Conservation (phyloP, 2,329 filamentous ascomycete species). For the Allantophomopsis cytisporea region DNA sequence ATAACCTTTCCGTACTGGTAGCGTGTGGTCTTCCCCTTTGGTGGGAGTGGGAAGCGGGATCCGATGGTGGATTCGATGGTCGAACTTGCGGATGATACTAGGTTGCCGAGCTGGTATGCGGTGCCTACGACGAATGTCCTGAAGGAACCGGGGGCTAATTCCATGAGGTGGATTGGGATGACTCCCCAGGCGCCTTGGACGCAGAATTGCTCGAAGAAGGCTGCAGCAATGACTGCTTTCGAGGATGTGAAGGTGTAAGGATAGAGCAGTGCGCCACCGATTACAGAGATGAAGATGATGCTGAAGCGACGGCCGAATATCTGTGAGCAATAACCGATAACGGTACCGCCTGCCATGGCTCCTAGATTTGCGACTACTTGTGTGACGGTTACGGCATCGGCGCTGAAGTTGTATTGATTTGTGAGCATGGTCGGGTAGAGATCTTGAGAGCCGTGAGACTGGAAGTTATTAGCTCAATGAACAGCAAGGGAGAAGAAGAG, state of each 20-base stretch:
- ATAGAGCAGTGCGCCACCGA: conserved; percentile 68
- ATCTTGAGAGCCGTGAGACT: conserved; percentile 26
- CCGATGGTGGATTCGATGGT: conserved; percentile 69
- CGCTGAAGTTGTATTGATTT: conserved; percentile 35
- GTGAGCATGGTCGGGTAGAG: conserved; percentile 46
- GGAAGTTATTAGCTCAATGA: conserved; percentile 10
- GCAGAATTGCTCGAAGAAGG: conserved; percentile 75
- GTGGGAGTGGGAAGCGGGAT: conserved; percentile 59
- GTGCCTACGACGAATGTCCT: conserved; percentile 58
- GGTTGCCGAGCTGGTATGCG: conserved; percentile 64
- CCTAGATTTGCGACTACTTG: conserved; percentile 62
- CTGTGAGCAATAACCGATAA: conserved; percentile 54
- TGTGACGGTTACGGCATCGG: conserved; percentile 43
- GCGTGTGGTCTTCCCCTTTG: conserved; percentile 33
- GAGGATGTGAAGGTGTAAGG: conserved; percentile 62
- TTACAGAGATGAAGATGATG: conserved; percentile 48
- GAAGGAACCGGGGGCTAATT: conserved; percentile 57
- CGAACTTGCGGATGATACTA: conserved; percentile 57
- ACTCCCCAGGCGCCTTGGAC: conserved; percentile 69
- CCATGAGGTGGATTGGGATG: conserved; percentile 61
- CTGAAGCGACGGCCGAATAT: conserved; percentile 56
- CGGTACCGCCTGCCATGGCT: conserved; percentile 53
- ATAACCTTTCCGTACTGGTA: conserved; percentile 77
- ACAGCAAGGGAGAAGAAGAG: conserved; percentile 37
- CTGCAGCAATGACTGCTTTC: conserved; percentile 57